Base-by-base conservation (phyloP, 805 yeast species). In the Spathaspora boniae region DNA sequence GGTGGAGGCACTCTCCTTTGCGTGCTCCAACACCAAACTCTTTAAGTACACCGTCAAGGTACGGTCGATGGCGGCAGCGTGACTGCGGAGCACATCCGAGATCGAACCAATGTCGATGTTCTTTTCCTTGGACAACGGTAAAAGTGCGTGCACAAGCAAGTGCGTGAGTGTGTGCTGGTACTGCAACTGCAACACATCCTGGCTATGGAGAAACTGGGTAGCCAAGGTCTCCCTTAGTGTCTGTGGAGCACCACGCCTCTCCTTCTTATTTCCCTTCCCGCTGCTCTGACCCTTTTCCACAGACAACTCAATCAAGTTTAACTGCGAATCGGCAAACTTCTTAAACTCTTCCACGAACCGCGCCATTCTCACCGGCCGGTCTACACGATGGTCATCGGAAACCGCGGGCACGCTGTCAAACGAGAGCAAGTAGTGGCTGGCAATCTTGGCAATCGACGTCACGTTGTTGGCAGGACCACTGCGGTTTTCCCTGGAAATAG, bases 401-500 rank as follows among this genome's bases (percentile, higher is more conserved):
- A 57, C 41, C 9, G 42, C 31, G 5, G 62, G 58, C 8, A 61
- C 38, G 4, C 44, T 31, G 3, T 31, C 28, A 29, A 43, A 51
- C 9, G 43, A 31, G 6, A 37, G 40, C 17, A 60, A 42, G 58
- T 58, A 58, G 19, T 43, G 42, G 15, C 41, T 45, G 20, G 46
- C 44, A n/a, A 58, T 23, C 29, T 43, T 44, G 17, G 54, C 49
- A 16, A 58, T 40, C 4, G 64, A 48, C n/a, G 61, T 53, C 12
- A 38, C 15, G 5, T 24, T 28, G 3, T 35, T 16, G 28, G 33
- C n/a, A n/a, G n/a, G n/a, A n/a, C n/a, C n/a, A n/a, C n/a, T n/a
- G n/a, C n/a, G n/a, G n/a, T n/a, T 29, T 16, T 28, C 16, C 5
- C 11, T 29, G 9, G 9, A 17, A 16, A 35, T 31, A 19, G 39